A percentile compares a stretch with the other conserved stretches of the same genome.
Conservation (phyloP, 179 eudicot genomes). For the Beta lomatogona region DNA sequence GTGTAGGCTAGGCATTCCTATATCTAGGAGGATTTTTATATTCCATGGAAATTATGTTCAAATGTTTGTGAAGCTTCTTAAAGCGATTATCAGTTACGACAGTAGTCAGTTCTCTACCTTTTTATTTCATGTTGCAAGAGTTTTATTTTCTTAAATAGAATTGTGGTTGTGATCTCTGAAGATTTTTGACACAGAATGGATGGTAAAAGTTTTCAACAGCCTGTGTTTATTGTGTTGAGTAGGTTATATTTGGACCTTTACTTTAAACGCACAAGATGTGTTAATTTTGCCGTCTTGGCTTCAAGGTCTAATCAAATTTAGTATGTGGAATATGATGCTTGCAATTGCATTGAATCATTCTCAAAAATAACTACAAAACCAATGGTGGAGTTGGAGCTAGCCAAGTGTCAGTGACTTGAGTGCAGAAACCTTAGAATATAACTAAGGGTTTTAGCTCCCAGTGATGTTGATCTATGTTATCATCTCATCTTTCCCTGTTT, state of each 20-base stretch:
- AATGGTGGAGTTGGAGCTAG: too few species aligned
- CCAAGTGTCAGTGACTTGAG: too few species aligned
- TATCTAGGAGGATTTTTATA: not conserved
- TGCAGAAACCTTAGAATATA: too few species aligned
- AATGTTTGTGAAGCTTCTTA: not conserved
- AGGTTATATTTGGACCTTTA: not conserved
- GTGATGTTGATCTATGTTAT: too few species aligned
- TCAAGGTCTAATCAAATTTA: too few species aligned
- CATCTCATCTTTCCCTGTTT: too few species aligned
- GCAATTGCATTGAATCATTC: too few species aligned
- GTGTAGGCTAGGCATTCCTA: slow-evolving; percentile 38
- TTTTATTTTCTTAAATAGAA: not conserved
- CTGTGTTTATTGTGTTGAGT: not conserved
- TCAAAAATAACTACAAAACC: too few species aligned
- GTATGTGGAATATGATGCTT: too few species aligned
- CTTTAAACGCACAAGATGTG: too few species aligned
- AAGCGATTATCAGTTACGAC: not conserved
- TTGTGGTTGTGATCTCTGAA: not conserved
- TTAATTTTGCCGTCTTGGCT: too few species aligned
- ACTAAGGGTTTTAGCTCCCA: too few species aligned
- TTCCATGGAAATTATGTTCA: slow-evolving; percentile 14
- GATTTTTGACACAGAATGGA: not conserved
- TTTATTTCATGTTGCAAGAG: not conserved
- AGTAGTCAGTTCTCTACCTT: not conserved
- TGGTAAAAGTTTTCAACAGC: not conserved